Evolutionary conservation across 2,329 filamentous ascomycete species (phyloP).

Genomic region (Trichoderma sp.): DNA sequence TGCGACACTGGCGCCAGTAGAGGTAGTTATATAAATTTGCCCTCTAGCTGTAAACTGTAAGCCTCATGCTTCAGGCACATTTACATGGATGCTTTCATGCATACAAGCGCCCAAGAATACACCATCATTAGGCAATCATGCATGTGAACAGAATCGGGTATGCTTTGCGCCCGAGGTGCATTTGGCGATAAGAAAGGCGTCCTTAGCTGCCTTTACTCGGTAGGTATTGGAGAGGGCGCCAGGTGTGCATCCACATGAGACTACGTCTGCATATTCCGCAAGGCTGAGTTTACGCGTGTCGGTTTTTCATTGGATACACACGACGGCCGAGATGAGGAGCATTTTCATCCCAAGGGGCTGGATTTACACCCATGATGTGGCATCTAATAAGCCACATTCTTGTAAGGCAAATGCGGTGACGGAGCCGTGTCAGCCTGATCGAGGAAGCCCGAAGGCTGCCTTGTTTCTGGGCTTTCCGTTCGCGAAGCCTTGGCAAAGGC

Average conservation of each 20-base stretch:
- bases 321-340: neutral
- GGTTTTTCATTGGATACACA: neutral
- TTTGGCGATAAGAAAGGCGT: neutral
- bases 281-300: neutral
- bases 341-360: neutral
- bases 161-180: neutral
- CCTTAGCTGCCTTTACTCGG: too few relatives aligned
- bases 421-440: neutral
- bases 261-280: neutral
- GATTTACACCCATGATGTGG: neutral
- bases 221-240: neutral
- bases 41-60: neutral
- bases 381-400: neutral
- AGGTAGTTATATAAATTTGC: neutral
- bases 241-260: neutral
- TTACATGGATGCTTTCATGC: neutral
- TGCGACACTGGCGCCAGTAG: too few relatives aligned
- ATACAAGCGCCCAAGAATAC: neutral
- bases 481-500: neutral
- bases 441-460: neutral
- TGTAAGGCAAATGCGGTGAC: neutral
- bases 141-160: neutral
- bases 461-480: neutral
- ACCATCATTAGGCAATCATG: neutral
- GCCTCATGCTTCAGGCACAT: neutral